Conservation (phyloP, 805 yeast species). For the Yamadazyma akitaensis region DNA sequence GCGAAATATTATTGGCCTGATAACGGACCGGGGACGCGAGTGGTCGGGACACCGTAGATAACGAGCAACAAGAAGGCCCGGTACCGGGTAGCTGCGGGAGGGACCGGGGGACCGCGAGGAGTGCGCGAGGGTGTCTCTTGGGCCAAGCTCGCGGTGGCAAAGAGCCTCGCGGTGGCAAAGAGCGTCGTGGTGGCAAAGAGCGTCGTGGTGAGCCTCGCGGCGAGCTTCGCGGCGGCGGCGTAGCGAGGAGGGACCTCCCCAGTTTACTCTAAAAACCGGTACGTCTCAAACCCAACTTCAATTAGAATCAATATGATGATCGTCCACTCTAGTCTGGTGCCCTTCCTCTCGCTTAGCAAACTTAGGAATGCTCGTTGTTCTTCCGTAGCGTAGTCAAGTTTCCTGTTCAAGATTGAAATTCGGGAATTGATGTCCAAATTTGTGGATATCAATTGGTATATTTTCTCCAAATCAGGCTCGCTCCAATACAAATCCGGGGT, state of each 20-base stretch:
- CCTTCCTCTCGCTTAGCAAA: slow-evolving; percentile 70
- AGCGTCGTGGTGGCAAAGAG: too few relatives aligned
- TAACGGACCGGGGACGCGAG: neutral
- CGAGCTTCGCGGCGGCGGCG: too few relatives aligned
- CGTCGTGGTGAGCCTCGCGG: too few relatives aligned
- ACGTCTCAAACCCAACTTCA: slow-evolving; percentile 78
- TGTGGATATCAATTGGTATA: slow-evolving; percentile 68
- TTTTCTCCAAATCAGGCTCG: slow-evolving; percentile 77
- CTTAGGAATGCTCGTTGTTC: slow-evolving; percentile 76
- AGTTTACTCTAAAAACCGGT: slow-evolving; percentile 55
- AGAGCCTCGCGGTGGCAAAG: too few relatives aligned
- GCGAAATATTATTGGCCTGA: slow-evolving; percentile 6
- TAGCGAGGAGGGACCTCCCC: too few relatives aligned
- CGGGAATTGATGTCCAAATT: slow-evolving; percentile 75
- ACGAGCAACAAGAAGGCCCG: neutral
- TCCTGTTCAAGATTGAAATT: slow-evolving; percentile 74
- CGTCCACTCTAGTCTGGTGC: slow-evolving; percentile 82
- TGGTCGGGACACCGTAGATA: slow-evolving; percentile 4
- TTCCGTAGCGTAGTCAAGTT: slow-evolving; percentile 87
- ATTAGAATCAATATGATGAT: slow-evolving; percentile 78
- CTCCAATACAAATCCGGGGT: slow-evolving; percentile 94
- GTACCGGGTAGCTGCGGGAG: neutral
- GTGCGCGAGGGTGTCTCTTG: too few relatives aligned
- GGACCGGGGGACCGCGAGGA: too few relatives aligned
- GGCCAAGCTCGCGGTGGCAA: too few relatives aligned